A percentile compares a stretch with the other conserved stretches of the same genome.
Conservation (phyloP, 2,329 filamentous ascomycete species). For the Incumbomyces lentus region DNA sequence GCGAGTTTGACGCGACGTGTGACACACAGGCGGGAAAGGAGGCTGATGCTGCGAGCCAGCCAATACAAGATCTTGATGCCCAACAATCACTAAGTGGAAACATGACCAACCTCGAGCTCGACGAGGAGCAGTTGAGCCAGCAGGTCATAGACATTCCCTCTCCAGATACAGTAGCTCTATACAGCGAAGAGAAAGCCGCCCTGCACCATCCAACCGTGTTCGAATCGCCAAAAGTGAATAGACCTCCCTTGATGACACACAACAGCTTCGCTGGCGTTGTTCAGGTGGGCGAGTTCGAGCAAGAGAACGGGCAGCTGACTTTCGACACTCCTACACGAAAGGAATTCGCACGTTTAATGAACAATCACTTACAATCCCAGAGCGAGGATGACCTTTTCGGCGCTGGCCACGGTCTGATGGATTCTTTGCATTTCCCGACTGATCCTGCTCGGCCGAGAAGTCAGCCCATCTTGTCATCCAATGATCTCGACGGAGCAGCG, state of each 20-base stretch:
- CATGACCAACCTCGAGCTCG: slow-evolving; percentile 6
- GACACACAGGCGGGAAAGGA: neutral
- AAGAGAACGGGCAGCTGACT: neutral
- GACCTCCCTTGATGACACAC: slow-evolving; percentile 6
- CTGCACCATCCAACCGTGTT: neutral
- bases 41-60: neutral
- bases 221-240: neutral
- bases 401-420: neutral
- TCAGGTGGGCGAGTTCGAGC: neutral
- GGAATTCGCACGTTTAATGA: slow-evolving; percentile 3
- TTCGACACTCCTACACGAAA: slow-evolving; percentile 3
- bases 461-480: slow-evolving; percentile 4
- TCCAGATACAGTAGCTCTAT: neutral
- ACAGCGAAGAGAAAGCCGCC: neutral
- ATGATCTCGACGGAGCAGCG: neutral
- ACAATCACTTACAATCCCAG: neutral
- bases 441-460: slow-evolving; percentile 2
- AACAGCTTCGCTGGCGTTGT: slow-evolving; percentile 8
- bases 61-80: neutral
- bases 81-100: slow-evolving; percentile 1
- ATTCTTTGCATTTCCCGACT: neutral
- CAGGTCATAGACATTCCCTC: neutral
- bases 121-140: slow-evolving; percentile 1
- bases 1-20: neutral
- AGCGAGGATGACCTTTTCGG: neutral